Base-by-base conservation (phyloP, 2,329 filamentous ascomycete genomes). In the Talaromyces marneffei region DNA sequence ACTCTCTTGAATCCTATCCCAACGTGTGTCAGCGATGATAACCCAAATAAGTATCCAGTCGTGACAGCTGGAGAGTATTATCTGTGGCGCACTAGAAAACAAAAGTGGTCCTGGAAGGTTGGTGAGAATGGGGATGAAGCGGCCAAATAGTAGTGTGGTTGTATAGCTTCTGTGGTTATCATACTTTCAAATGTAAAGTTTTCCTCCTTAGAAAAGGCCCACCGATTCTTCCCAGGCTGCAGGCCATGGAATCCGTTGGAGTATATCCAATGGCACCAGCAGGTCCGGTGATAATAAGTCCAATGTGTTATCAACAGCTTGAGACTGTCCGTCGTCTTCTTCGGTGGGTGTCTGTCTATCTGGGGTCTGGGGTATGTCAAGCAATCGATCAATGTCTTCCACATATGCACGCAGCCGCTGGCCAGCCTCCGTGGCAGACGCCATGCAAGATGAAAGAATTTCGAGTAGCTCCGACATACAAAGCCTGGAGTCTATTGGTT, bases 11-110 rank as follows among this genome's bases (percentile, higher is more conserved):
- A 68, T 55, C 65, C 69, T 3, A 63, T 72, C 8, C 64, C 68
- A 4, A 69, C 67, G 2, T 72, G 69, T 59, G 61, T 72, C 12
- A 65, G 62, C 37, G 66, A 69, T 27, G 64, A 65, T 2, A 70
- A 70, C 46, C 70, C 69, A n/a, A 66, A 65, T 54, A 73, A 72
- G 63, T 74, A 73, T 60, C 66, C 66, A 2, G 57, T 69, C 16
- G 70, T 72, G 57, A 72, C 70, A 2, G 65, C 66, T 12, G 72
- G 71, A 2, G 70, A 74, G 39, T 70, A 72, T 56, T 71, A 71
- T 63, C 25, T 57, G 16, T 57, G 55, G 55, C 39, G 55, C 7
- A 57, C 42, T 44, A 57, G 55, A 29, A 57, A 23, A n/a, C 55
- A 57, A 33, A 57, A 57, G 39, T 27, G 12, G 29, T 46, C 55